Conservation (phyloP, 2,329 filamentous ascomycete genomes). For the Hymenoscyphus fraxineus region DNA sequence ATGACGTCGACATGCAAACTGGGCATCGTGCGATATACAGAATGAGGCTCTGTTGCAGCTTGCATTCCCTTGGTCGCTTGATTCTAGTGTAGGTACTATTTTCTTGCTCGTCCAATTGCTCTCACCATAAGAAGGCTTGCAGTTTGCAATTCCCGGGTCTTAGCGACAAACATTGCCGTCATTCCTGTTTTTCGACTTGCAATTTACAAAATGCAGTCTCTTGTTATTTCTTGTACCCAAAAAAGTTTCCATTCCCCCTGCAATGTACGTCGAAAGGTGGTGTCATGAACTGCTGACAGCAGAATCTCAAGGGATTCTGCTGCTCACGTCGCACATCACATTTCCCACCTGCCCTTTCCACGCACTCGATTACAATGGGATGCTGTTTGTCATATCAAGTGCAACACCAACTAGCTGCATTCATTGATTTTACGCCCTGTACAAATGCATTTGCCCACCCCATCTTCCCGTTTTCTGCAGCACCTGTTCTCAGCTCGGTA, state of each 20-base stretch:
- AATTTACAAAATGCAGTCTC: too few species aligned
- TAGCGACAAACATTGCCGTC: too few species aligned
- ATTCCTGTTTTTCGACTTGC: too few species aligned
- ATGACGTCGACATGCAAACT: background rate
- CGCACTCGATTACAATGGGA: background rate
- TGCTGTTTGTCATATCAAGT: background rate
- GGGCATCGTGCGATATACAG: too few species aligned
- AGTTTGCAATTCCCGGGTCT: too few species aligned
- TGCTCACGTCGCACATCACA: background rate
- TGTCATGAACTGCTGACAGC: background rate
- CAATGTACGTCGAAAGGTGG: background rate
- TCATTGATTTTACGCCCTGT: background rate
- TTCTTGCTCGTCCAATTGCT: too few species aligned
- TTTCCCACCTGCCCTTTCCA: background rate
- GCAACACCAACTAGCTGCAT: background rate
- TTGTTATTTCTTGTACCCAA: background rate
- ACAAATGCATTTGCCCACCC: background rate
- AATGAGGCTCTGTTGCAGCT: too few species aligned
- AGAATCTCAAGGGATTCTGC: background rate
- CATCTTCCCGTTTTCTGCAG: background rate
- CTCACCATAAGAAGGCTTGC: too few species aligned
- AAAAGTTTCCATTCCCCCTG: background rate
- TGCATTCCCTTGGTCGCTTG: too few species aligned
- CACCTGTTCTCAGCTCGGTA: slow-evolving; percentile 10
- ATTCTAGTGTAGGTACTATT: too few species aligned